These are phyloP conservation scores for Beauveria caledonica DNA, from an alignment of 2,329 filamentous ascomycete species.

Conservation along the genomic window DNA sequence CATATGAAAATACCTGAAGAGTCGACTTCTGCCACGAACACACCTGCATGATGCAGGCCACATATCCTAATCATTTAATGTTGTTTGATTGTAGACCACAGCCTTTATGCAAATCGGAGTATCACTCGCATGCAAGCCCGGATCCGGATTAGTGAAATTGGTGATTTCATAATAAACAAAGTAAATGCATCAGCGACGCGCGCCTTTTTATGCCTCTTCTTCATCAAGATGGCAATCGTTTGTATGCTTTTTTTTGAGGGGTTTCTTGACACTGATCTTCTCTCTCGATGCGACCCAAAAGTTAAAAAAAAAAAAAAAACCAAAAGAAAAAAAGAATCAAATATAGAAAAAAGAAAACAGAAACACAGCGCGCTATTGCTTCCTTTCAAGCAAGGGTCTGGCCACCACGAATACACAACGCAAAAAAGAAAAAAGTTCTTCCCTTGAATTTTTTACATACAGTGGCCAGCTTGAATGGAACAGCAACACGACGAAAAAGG, in stretches of 20 bases:
- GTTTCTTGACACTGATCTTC: not conserved
- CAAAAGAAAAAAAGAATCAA: not conserved
- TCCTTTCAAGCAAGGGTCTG: not conserved
- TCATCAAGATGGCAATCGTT: conserved; percentile 1
- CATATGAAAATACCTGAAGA: no score
- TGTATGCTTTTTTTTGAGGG: not conserved
- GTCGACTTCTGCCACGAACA: no score
- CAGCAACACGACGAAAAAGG: not conserved
- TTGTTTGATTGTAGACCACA: no score
- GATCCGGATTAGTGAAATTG: not conserved
- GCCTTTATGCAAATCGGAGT: no score
- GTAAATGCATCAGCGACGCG: conserved; percentile 12
- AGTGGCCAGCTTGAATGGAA: not conserved
- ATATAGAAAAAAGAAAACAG: conserved; percentile 5
- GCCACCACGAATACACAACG: not conserved
- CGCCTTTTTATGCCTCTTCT: conserved; percentile 4
- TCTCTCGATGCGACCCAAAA: not conserved
- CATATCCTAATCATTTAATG: no score
- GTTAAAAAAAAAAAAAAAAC: not conserved
- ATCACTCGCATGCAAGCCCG: no score
- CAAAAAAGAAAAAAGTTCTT: conserved; percentile 5
- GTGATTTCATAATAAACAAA: conserved; percentile 12
- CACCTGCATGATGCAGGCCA: no score
- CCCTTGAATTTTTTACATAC: not conserved
- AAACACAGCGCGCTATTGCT: conserved; percentile 6